A percentile compares a stretch with the other conserved stretches of the same genome.
Conservation (phyloP, 2,329 filamentous ascomycete species). For the Hirsutella minnesotensis region DNA sequence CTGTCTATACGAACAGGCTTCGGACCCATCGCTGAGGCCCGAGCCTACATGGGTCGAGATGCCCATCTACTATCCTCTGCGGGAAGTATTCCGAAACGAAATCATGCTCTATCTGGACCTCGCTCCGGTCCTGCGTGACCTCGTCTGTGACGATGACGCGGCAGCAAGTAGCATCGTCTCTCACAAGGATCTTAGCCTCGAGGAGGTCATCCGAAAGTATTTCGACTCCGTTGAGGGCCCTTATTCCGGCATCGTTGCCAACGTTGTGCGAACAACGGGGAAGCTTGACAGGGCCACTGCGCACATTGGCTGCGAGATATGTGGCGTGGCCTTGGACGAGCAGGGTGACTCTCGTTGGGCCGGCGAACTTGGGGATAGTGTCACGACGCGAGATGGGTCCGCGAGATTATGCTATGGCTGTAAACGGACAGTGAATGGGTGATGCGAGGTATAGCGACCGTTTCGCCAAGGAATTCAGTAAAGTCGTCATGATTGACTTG, state of each 20-base stretch:
- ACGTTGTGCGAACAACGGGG: conserved; percentile 84
- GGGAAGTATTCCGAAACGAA: conserved; percentile 78
- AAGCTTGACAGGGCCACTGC: conserved; percentile 51
- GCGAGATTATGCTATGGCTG: conserved; percentile 60
- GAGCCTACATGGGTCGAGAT: conserved; percentile 14
- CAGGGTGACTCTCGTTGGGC: conserved; percentile 52
- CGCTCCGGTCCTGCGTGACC: conserved; percentile 35
- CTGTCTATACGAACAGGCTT: conserved; percentile 15
- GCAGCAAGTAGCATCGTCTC: conserved; percentile 35
- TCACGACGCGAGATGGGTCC: conserved; percentile 12
- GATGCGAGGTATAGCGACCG: conserved; percentile 6
- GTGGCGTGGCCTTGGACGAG: conserved; percentile 54
- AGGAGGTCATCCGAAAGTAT: conserved; percentile 81
- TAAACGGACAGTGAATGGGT: conserved; percentile 49
- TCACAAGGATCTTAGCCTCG: conserved; percentile 74
- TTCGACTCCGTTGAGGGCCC: conserved; percentile 70
- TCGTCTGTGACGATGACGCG: conserved; percentile 29
- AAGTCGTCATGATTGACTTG: no score
- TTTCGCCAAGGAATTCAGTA: no score
- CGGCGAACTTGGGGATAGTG: conserved; percentile 43
- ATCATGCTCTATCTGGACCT: conserved; percentile 53
- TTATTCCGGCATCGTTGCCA: conserved; percentile 85
- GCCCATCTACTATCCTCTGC: conserved; percentile 63
- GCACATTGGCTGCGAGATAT: conserved; percentile 48
- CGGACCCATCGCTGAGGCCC: conserved; percentile 8